These are phyloP conservation scores for Fusarium udum DNA, from an alignment of 2,329 filamentous ascomycete genomes.

Conservation along the genomic window DNA sequence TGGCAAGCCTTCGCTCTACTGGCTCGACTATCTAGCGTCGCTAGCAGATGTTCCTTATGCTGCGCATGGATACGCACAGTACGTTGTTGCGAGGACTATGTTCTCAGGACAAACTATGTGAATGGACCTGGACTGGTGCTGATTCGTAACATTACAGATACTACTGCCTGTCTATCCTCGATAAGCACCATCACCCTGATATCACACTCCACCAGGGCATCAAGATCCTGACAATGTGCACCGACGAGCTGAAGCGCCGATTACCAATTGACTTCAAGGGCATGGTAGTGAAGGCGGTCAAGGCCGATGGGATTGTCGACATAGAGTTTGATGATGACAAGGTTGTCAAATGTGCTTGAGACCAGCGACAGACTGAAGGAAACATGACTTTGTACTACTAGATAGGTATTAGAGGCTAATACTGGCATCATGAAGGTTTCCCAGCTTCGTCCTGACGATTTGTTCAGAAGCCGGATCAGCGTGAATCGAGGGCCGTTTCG, in stretches of 20 bases:
- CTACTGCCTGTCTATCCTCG: constrained; percentile 96
- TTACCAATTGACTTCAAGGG: constrained; percentile 99
- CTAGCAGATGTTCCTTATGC: constrained; percentile 91
- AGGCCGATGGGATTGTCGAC: constrained; percentile 89
- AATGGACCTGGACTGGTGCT: constrained; percentile 27
- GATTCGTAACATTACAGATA: constrained; percentile 65
- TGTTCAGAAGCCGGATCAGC: background rate
- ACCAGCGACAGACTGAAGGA: constrained; percentile 25
- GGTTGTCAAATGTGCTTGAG: constrained; percentile 69
- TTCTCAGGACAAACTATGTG: background rate
- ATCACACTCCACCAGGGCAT: constrained; percentile 89
- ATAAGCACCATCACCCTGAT: constrained; percentile 98
- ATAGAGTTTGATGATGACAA: constrained; percentile 87
- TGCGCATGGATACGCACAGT: constrained; percentile 97
- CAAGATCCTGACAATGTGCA: constrained; percentile 93
- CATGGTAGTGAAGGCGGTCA: constrained; percentile 91
- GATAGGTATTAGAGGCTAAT: constrained; percentile 38
- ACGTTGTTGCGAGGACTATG: constrained; percentile 51
- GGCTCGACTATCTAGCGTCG: constrained; percentile 95
- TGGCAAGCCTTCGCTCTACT: constrained; percentile 90
- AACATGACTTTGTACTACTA: constrained; percentile 52
- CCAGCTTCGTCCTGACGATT: constrained; percentile 1
- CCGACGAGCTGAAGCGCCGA: constrained; percentile 94
- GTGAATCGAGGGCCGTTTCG: background rate
- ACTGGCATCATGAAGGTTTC: constrained; percentile 39